Evolutionary conservation across 2,329 filamentous ascomycete species (phyloP), one percentile per base, ranked within the genome.

Genomic region (Fonsecaea monophora): DNA sequence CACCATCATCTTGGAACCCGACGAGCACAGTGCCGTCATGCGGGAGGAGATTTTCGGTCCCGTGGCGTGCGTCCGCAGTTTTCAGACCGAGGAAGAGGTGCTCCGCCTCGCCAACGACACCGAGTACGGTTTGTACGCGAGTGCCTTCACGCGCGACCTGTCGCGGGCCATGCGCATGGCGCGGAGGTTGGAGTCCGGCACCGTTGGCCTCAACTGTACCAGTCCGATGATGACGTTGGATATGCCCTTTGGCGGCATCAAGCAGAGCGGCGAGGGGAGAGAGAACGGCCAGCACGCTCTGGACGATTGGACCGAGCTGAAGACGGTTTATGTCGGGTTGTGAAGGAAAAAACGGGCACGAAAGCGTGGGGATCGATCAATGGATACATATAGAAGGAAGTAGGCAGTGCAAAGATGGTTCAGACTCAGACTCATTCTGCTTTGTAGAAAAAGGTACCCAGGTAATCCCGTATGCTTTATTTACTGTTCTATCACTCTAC

Each of bases 11-110:
- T 84, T 82, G 6, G 78, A 85, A 60, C 85, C 87, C 40, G 85
- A 81, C 67, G 82, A 85, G 66, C 73, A 79, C 71, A 86, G 87
- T 84, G 83, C 81, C 6, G 79, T 89, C 21, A 84, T 88, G 15
- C 75, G 78, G 37, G 86, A 89, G 69, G 87, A 89, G 73, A 83
- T 86, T 8, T 89, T 89, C 70, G 86, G 84, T 0, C 89, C 89
- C 0, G 86, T 91, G 40, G 80, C 90, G 0, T 88, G 88, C 0
- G 77, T 90, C 6, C 73, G 89, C 57, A 83, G 82, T 25, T 91
- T 87, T 86, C 78, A 78, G 0, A 80, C 84, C 21, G 87, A 91
- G 67, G 82, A 82, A 2, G 87, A 89, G n/a, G 85, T 88, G 0
- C 77, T 90, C 30, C 73, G 74, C 1, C 82, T 85, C 1, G 86